Conservation (phyloP, 2,329 filamentous ascomycete species). For the Coniochaeta sp. region DNA sequence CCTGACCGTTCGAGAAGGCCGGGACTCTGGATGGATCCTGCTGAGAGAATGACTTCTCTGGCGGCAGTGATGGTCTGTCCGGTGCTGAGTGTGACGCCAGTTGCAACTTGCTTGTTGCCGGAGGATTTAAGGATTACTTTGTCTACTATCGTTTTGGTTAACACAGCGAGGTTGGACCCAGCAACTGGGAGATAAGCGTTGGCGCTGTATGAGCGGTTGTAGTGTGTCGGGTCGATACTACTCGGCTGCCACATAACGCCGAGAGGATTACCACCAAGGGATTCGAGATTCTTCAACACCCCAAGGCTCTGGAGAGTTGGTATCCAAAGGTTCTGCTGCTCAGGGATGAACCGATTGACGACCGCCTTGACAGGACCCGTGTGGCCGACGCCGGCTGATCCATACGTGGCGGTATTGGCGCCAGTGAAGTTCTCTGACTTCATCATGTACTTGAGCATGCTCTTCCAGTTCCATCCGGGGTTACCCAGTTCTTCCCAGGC, state of each 20-base stretch:
- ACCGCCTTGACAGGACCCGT: slow-evolving; percentile 15
- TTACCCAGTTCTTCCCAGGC: slow-evolving; percentile 26
- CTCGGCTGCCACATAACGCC: slow-evolving; percentile 43
- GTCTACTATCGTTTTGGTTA: slow-evolving; percentile 26
- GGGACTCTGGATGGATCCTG: slow-evolving; percentile 47
- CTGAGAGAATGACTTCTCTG: slow-evolving; percentile 25
- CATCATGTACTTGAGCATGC: slow-evolving; percentile 15
- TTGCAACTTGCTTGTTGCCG: slow-evolving; percentile 8
- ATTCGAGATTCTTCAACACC: slow-evolving; percentile 31
- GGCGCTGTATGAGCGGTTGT: slow-evolving; percentile 38
- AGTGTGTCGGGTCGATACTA: slow-evolving; percentile 38
- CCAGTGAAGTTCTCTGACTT: slow-evolving; percentile 17
- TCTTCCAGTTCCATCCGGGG: slow-evolving; percentile 17
- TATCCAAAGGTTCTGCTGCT: slow-evolving; percentile 33
- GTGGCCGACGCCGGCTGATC: slow-evolving; percentile 10
- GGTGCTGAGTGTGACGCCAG: slow-evolving; percentile 16
- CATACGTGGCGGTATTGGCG: slow-evolving; percentile 5
- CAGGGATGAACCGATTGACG: slow-evolving; percentile 34
- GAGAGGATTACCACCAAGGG: slow-evolving; percentile 40
- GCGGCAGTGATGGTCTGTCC: slow-evolving; percentile 18
- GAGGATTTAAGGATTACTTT: slow-evolving; percentile 27
- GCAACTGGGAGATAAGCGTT: slow-evolving; percentile 35
- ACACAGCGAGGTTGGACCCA: slow-evolving; percentile 32
- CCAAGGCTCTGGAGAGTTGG: slow-evolving; percentile 39
- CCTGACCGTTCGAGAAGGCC: slow-evolving; percentile 51